phyloP scores from a whole-genome alignment of 129 eudicot species.

The Silybum marianum region DNA sequence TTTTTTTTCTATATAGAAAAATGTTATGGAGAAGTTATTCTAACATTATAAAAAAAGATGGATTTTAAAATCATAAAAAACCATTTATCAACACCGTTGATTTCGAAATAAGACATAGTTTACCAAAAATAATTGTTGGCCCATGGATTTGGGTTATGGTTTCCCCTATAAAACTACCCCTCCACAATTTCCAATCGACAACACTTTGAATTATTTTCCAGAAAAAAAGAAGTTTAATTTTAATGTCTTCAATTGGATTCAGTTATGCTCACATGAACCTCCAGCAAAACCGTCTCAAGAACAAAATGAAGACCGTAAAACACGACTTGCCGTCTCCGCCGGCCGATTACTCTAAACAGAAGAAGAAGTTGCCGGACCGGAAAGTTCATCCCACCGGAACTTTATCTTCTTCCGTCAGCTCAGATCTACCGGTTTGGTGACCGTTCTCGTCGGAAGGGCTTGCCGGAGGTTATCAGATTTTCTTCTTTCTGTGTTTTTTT shows the following conservation, averaged over 20 bases:
- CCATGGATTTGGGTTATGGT: background rate
- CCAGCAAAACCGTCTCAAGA: conserved; percentile 22
- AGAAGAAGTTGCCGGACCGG: conserved; percentile 10
- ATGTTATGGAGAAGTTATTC: too few relatives aligned
- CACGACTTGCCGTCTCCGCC: background rate
- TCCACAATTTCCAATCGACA: background rate
- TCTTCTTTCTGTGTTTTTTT: background rate
- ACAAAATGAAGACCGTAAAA: conserved; percentile 16
- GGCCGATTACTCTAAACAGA: background rate
- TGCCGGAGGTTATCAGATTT: background rate
- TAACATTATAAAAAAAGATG: too few relatives aligned
- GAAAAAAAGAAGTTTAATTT: background rate
- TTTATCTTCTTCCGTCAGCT: background rate
- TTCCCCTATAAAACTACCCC: background rate
- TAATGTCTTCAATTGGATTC: conserved; percentile 25
- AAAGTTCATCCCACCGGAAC: conserved; percentile 23
- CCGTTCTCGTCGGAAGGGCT: background rate
- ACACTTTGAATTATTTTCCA: background rate
- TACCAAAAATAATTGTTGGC: background rate
- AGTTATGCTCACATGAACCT: conserved; percentile 25
- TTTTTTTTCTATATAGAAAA: too few relatives aligned
- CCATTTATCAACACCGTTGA: background rate
- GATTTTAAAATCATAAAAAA: background rate
- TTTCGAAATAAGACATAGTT: background rate
- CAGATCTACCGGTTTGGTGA: background rate